Evolutionary conservation across 2,329 filamentous ascomycete species (phyloP).

Genomic region (Venturia oleaginea): DNA sequence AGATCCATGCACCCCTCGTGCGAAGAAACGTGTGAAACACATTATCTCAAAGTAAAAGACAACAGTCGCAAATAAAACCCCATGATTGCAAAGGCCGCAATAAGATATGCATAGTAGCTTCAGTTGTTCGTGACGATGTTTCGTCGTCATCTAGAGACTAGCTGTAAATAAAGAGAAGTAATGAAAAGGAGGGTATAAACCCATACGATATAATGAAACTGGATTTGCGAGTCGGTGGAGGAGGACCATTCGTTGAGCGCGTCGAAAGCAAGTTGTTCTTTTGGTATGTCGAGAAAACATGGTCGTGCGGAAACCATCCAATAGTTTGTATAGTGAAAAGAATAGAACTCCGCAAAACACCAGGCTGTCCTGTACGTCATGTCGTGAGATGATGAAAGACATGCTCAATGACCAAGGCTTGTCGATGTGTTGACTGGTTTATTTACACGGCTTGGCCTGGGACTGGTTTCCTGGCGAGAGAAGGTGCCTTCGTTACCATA

Average conservation of each 20-base stretch:
- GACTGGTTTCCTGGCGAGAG: conserved; percentile 9
- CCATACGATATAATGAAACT: not conserved
- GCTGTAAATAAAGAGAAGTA: conserved; percentile 3
- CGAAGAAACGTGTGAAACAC: not conserved
- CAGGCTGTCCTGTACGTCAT: not conserved
- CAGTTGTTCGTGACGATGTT: not conserved
- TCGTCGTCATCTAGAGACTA: not conserved
- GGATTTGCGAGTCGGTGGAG: not conserved
- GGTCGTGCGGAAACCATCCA: conserved; percentile 1
- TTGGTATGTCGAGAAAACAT: not conserved
- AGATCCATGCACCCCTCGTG: not conserved
- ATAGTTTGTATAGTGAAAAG: not conserved
- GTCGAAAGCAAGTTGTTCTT: not conserved
- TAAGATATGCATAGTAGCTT: not conserved
- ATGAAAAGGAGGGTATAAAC: not conserved
- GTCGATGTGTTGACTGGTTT: not conserved
- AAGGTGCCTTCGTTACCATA: not conserved
- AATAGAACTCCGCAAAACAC: not conserved
- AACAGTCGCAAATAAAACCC: not conserved
- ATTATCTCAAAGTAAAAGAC: not conserved
- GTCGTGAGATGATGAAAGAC: not conserved
- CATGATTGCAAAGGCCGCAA: not conserved
- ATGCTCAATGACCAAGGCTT: not conserved
- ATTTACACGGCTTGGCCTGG: conserved; percentile 10
- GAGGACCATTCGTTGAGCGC: not conserved